A percentile compares a stretch with the other conserved stretches of the same genome.
phyloP scores from a whole-genome alignment of 192 early-diverging fungal species.

The Irineochytrium annulatum region DNA sequence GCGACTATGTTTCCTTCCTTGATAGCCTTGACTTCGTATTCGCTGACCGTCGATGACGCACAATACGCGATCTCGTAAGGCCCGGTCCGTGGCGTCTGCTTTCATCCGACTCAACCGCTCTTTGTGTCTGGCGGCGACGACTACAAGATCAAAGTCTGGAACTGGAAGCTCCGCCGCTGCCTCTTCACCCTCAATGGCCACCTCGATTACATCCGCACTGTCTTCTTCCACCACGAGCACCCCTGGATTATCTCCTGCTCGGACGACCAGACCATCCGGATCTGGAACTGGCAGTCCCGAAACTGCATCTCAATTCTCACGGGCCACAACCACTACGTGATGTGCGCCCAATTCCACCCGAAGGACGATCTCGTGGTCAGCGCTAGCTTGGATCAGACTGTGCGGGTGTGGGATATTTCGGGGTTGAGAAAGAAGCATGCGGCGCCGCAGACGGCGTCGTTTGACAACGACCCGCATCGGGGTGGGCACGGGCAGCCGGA shows the following conservation, averaged over 20 bases:
- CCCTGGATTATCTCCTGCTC: constrained; percentile 97
- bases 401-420: constrained; percentile 99
- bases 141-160: constrained; percentile 99
- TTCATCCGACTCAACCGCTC: constrained; percentile 92
- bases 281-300: constrained; percentile 99
- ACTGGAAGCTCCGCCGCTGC: constrained; percentile 95
- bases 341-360: constrained; percentile 98
- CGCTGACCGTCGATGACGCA: not conserved
- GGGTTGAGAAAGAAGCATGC: constrained; percentile 82
- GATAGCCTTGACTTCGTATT: not conserved
- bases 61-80: constrained; percentile 48
- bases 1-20: not conserved
- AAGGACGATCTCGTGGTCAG: constrained; percentile 96
- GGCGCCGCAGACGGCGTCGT: constrained; percentile 35
- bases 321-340: constrained; percentile 98
- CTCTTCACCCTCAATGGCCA: constrained; percentile 96
- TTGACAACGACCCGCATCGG: constrained; percentile 28
- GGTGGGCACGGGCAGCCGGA: constrained; percentile 71
- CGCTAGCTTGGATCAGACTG: constrained; percentile 92
- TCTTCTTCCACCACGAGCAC: constrained; percentile 94
- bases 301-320: constrained; percentile 96
- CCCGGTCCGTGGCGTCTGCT: constrained; percentile 93
- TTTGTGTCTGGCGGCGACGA: constrained; percentile 99
- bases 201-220: constrained; percentile 96
- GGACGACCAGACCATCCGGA: constrained; percentile 98